Evolutionary conservation across 2,329 filamentous ascomycete genomes (phyloP), one percentile per base, ranked within the genome.

Genomic region (Sporothrix globosa): DNA sequence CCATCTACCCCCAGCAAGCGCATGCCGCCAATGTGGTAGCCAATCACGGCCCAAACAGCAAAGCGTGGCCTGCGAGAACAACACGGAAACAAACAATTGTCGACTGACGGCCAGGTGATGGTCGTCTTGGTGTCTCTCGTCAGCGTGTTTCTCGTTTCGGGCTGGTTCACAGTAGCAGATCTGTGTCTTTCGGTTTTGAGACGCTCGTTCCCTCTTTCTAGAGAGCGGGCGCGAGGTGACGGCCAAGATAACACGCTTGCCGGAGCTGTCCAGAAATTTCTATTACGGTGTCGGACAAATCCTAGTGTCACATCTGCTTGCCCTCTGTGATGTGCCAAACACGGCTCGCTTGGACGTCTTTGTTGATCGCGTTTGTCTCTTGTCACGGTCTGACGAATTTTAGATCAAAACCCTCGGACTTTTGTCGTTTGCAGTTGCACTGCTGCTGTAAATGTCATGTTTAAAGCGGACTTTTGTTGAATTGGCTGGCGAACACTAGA

Each of bases 201-300:
- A 10, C 44, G 21, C 44, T 65, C 61, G 61, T 65, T 65, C 50
- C 21, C 61, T 65, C 24, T 50, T 65, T 65, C 34, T 14, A 44
- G 61, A 24, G 30, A 48, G 14, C 14, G 61, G 24, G 58, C 58
- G 58, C 11, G 58, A 46, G 58, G 17, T 14, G 14, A 44, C 2
- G 14, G n/a, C 34, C 3, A 61, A 21, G 34, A 46, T 7, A 58
- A 46, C 17, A 58, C 17, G 54, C 30, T 30, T 19, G 30, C 7
- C 54, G 14, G 54, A 19, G 4, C 54, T 21, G 30, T n/a, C 54
- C n/a, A 11, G 30, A 19, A 58, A 58, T 7, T 11, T 30, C 10
- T 17, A 30, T 58, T 58, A n/a, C 17, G 10, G 19, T 19, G 54
- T 39, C 54, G 41, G 39, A 58, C 54, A 58, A 58, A 58, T 11